A percentile compares a stretch with the other conserved stretches of the same genome.
Evolutionary conservation across 192 early-diverging fungal genomes (phyloP).

Genomic region (Coemansia furcata): DNA sequence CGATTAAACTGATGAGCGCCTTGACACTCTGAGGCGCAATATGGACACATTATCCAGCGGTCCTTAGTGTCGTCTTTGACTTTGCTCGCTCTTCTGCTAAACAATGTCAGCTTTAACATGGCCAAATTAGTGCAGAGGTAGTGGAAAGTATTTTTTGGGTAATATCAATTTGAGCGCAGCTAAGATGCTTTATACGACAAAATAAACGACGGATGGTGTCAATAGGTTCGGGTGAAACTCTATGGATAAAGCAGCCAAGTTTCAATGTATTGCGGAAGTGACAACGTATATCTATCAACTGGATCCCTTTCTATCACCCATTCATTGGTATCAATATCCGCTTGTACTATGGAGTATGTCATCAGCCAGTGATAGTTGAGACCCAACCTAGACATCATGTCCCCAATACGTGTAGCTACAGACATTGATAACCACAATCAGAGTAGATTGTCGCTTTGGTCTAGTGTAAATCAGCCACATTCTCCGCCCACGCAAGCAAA

Average conservation of each 20-base stretch:
- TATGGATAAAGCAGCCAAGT: not conserved
- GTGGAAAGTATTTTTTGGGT: not conserved
- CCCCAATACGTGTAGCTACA: too few relatives aligned
- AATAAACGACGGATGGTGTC: too few relatives aligned
- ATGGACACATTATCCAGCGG: not conserved
- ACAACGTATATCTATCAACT: not conserved
- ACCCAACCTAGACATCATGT: not conserved
- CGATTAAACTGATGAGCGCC: not conserved
- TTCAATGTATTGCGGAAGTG: not conserved
- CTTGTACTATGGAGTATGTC: not conserved
- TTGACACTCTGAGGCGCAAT: not conserved
- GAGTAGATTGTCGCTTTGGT: not conserved
- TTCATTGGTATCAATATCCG: not conserved
- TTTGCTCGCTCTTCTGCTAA: not conserved
- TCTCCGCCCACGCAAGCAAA: not conserved
- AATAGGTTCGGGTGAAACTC: not conserved
- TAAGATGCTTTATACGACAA: not conserved
- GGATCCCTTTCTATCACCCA: not conserved
- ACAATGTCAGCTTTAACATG: not conserved
- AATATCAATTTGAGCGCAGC: not conserved
- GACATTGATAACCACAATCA: not conserved
- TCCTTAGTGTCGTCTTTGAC: not conserved
- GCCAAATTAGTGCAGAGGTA: not conserved
- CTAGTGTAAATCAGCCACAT: not conserved
- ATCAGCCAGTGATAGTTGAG: not conserved